Conservation (phyloP, 2,329 filamentous ascomycete species). For the Cladophialophora psammophila region DNA sequence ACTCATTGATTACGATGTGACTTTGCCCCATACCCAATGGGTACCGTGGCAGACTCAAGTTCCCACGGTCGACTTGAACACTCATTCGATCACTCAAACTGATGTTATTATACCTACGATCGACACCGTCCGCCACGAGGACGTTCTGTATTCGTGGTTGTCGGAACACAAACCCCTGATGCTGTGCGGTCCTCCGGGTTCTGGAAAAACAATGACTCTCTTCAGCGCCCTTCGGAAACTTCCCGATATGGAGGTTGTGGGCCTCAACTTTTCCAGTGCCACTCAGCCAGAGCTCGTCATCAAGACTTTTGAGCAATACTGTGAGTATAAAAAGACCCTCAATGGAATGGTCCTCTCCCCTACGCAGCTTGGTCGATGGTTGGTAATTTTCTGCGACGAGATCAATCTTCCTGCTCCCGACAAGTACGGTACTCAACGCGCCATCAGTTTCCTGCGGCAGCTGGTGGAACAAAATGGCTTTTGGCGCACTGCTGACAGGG, state of each 20-base stretch:
- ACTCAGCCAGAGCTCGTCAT: slow-evolving; percentile 97
- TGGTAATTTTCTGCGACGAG: slow-evolving; percentile 98
- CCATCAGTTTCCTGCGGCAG: slow-evolving; percentile 96
- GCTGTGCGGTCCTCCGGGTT: slow-evolving; percentile 95
- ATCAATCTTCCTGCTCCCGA: slow-evolving; percentile 98
- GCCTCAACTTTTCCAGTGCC: slow-evolving; percentile 98
- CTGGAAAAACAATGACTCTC: slow-evolving; percentile 99
- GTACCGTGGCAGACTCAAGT: slow-evolving; percentile 93
- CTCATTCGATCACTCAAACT: slow-evolving; percentile 95
- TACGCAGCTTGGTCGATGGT: slow-evolving; percentile 94
- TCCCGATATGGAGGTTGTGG: slow-evolving; percentile 98
- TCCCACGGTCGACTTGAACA: slow-evolving; percentile 94
- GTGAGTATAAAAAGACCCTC: slow-evolving; percentile 98
- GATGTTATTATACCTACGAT: slow-evolving; percentile 98
- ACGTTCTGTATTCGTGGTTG: slow-evolving; percentile 99
- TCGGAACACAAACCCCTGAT: slow-evolving; percentile 97
- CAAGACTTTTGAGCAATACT: slow-evolving; percentile 99
- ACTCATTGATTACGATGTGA: slow-evolving; percentile 94
- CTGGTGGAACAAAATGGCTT: slow-evolving; percentile 99
- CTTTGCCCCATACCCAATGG: slow-evolving; percentile 87
- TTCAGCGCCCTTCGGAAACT: slow-evolving; percentile 97
- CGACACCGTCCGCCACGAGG: slow-evolving; percentile 96
- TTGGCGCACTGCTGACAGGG: slow-evolving; percentile 97
- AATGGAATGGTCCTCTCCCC: slow-evolving; percentile 96
- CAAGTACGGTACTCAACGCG: slow-evolving; percentile 95